Conservation (phyloP, 2,329 filamentous ascomycete genomes). For the Diplodia corticola region DNA sequence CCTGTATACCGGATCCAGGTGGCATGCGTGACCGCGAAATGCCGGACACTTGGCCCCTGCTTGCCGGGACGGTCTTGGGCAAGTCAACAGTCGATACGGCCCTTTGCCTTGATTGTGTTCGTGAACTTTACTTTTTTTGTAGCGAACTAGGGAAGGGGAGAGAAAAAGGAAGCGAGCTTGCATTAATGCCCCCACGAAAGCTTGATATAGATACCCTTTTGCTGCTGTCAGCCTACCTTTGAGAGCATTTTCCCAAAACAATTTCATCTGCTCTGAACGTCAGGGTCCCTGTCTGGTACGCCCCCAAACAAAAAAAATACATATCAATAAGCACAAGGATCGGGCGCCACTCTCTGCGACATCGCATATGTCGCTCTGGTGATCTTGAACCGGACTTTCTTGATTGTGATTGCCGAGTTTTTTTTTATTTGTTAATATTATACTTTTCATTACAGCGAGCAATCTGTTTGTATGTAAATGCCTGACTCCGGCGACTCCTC, state of each 20-base stretch:
- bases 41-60: background rate
- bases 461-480: constrained; percentile 21
- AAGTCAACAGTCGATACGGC: background rate
- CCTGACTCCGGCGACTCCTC: constrained; percentile 20
- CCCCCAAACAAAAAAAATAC: too few species aligned
- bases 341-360: background rate
- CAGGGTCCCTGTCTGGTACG: background rate
- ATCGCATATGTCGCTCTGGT: background rate
- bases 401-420: constrained; percentile 1
- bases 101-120: background rate
- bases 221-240: constrained; percentile 18
- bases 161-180: constrained; percentile 11
- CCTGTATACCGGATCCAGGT: background rate
- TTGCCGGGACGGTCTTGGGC: background rate
- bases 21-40: background rate
- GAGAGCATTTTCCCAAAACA: background rate
- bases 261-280: background rate
- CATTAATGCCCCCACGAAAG: constrained; percentile 16
- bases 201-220: constrained; percentile 21
- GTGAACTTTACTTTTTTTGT: background rate
- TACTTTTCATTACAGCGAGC: constrained; percentile 19
- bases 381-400: background rate
- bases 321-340: background rate
- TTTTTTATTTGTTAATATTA: constrained; percentile 18
- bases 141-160: background rate